Base-by-base conservation (phyloP, 148 eudicot species). In the Selenicereus undatus region DNA sequence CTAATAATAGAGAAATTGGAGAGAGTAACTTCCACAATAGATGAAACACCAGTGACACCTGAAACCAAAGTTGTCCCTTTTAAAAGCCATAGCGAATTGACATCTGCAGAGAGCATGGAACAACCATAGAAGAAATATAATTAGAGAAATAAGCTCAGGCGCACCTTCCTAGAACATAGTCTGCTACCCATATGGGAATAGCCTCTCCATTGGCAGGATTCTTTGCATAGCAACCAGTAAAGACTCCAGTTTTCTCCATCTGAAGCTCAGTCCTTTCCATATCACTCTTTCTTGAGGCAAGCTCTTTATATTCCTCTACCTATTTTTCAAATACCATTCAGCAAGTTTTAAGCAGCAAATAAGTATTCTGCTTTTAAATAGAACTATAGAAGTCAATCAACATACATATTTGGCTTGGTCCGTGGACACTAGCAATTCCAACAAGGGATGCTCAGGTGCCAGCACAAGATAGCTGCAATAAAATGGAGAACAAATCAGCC, bases 251-350 rank as follows among this genome's bases (percentile, higher is more conserved):
- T 89, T 96, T 96, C 78, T 93, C 99, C 82, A 92, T 96, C 81
- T 96, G 98, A 78, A 96, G 99, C 86, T 96, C 99, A 76, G 98
- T 93, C 86, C 99, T 90, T 87, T 96, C 98, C 71, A 96, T 92
- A 74, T 96, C 99, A 89, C 98, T 96, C 85, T 93, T 93, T 84
- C 93, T 89, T 73, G 91, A 89, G 78, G 98, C 93, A 76, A 89
- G 82, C 81, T 93, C 99, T 82, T 83, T 88, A 89, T 96, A 96
- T 74, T 93, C 98, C 85, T 92, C 93, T 70, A 91, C 98, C 99
- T 96, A 86, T 74, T 45, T 64, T 83, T 60, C 80, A 65, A 52
- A 51, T 50, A 48, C 69, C 18, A 17, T 51, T 51, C 8, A 73
- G 68, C 48, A 8, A n/a, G 68, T 21, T 75, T 78, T 56, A 35